Evolutionary conservation across 2,329 filamentous ascomycete species (phyloP).

Genomic region (Sclerotinia nivalis): DNA sequence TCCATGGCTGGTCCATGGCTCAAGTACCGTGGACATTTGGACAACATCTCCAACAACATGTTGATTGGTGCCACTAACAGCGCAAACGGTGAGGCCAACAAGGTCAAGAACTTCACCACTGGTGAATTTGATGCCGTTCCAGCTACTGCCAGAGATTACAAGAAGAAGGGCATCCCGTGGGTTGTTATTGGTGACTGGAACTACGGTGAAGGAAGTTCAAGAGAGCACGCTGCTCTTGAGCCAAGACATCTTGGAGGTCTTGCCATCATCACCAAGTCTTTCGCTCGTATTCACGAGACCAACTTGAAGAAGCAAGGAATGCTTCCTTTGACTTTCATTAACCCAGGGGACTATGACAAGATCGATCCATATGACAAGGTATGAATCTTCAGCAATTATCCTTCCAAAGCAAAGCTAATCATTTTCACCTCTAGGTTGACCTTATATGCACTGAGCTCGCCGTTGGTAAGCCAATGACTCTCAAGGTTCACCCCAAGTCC

Average conservation of each 20-base stretch:
- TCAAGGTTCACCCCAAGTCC: slow-evolving; percentile 88
- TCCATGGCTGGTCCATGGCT: slow-evolving; percentile 97
- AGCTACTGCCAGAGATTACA: slow-evolving; percentile 95
- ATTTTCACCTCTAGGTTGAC: slow-evolving; percentile 57
- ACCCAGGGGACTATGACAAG: slow-evolving; percentile 97
- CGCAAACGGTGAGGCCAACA: slow-evolving; percentile 96
- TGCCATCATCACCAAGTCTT: slow-evolving; percentile 92
- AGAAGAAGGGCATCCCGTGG: slow-evolving; percentile 94
- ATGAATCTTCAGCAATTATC: background rate
- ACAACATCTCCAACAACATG: slow-evolving; percentile 99
- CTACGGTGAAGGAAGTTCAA: slow-evolving; percentile 96
- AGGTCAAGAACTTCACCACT: slow-evolving; percentile 86
- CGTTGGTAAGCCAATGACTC: slow-evolving; percentile 89
- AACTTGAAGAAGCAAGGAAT: slow-evolving; percentile 99
- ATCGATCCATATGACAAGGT: slow-evolving; percentile 84
- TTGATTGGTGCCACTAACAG: slow-evolving; percentile 95
- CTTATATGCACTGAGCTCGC: slow-evolving; percentile 84
- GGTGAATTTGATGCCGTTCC: slow-evolving; percentile 86
- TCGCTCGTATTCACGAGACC: slow-evolving; percentile 99
- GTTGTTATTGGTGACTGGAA: slow-evolving; percentile 99
- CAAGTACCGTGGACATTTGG: slow-evolving; percentile 97
- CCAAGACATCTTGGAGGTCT: slow-evolving; percentile 95
- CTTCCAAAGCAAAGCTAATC: background rate
- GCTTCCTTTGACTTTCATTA: slow-evolving; percentile 93
- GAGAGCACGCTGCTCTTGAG: slow-evolving; percentile 97